Evolutionary conservation across 148 eudicot genomes (phyloP).

Genomic region (Dysphania ambrosioides): DNA sequence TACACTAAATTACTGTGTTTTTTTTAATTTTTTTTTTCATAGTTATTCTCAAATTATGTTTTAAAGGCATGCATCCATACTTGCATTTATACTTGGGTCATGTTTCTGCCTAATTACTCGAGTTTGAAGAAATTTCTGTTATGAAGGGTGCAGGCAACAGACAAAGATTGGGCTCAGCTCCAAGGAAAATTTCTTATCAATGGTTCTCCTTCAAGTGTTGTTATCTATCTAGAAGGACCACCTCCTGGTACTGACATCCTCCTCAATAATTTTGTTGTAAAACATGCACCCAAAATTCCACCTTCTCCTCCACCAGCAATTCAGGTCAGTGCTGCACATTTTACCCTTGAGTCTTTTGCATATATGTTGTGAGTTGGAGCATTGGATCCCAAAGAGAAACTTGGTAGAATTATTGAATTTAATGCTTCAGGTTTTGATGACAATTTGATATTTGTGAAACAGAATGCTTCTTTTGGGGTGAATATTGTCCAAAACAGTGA

Average conservation of each 20-base stretch:
- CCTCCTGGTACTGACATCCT: conserved; percentile 90
- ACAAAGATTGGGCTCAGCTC: conserved; percentile 74
- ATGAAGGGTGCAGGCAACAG: conserved; percentile 79
- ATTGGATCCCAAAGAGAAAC: neutral
- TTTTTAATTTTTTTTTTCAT: neutral
- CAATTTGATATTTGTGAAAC: neutral
- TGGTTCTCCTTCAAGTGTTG: conserved; percentile 60
- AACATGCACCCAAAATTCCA: conserved; percentile 76
- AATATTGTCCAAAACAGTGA: conserved; percentile 73
- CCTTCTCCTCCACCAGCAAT: conserved; percentile 75
- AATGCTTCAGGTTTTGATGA: neutral
- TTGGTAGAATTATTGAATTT: neutral
- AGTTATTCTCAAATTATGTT: neutral
- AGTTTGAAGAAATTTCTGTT: conserved; percentile 2
- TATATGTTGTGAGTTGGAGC: neutral
- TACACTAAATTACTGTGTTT: neutral
- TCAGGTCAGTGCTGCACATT: conserved; percentile 50
- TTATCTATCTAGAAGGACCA: conserved; percentile 87
- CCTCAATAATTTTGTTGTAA: conserved; percentile 58
- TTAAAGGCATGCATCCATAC: neutral
- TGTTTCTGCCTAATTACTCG: neutral
- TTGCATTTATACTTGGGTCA: no score
- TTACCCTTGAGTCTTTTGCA: neutral
- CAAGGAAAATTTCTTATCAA: conserved; percentile 85
- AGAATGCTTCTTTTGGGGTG: conserved; percentile 65